Evolutionary conservation across 805 yeast species (phyloP), one percentile per base, ranked within the genome.

Genomic region (Saturnispora galanensis): DNA sequence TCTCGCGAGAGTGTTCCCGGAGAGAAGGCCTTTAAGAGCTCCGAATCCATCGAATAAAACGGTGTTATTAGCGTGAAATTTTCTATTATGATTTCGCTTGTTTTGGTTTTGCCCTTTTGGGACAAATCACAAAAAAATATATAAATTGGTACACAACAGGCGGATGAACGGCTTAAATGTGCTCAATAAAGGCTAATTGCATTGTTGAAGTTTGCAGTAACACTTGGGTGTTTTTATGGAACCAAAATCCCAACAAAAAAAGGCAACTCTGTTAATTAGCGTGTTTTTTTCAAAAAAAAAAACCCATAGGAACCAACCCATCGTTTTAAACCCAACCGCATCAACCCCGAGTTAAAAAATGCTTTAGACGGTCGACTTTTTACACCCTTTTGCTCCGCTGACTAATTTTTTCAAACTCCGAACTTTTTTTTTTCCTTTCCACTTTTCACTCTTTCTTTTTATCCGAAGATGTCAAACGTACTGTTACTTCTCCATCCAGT

Each of bases 401-500:
- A 37, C 39, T 28, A 37, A 37, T 37, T 11, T 26, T 28, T 37
- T 21, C 5, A 12, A 32, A 32, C n/a, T 30, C 21, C 31, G 17
- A 9, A 26, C 30, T 18, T 33, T 16, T 3, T 10, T 18, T 38
- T 37, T 39, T 39, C 31, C 28, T 33, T 18, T 12, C 28, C 16
- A 12, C 11, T 10, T 35, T 36, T 41, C 29, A 11, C 18, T 31
- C 18, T 31, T 18, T 35, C 31, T 30, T 33, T 37, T 39, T 18
- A 33, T 17, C n/a, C 13, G 10, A 36, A 35, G 11, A 35, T 44
- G 48, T 21, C 48, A 5, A 31, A 45, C 26, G 54, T 60, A 16
- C 61, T 79, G 44, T 60, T 80, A 26, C 64, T 81, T 41, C 68
- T 81, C 44, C 87, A 81, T 55, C 87, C 87, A 15, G 80, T 84